Conservation (phyloP, 2,329 filamentous ascomycete species). For the Thermothelomyces thermophilus region DNA sequence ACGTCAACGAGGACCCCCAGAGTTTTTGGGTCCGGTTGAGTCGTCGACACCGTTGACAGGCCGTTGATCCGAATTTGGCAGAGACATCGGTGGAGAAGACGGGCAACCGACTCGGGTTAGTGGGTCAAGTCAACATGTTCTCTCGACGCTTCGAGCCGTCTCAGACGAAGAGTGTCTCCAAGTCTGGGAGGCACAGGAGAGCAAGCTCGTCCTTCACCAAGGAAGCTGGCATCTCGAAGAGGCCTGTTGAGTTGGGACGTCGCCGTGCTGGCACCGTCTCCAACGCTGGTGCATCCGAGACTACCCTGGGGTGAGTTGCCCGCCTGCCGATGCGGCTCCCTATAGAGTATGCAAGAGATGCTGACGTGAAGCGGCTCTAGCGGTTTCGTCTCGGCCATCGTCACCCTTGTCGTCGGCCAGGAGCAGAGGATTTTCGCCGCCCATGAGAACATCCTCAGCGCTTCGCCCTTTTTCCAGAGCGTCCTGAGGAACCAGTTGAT, state of each 20-base stretch:
- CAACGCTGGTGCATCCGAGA: constrained; percentile 31
- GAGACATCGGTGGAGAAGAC: not conserved
- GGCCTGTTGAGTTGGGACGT: constrained; percentile 44
- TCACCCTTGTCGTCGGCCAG: constrained; percentile 73
- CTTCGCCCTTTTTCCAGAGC: constrained; percentile 71
- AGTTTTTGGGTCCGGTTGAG: constrained; percentile 1
- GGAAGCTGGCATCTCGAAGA: constrained; percentile 47
- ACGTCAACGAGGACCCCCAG: not conserved
- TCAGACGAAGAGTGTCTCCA: constrained; percentile 47
- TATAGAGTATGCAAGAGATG: not conserved
- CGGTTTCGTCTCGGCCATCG: constrained; percentile 58
- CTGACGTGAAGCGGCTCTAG: constrained; percentile 31
- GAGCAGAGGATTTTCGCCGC: constrained; percentile 85
- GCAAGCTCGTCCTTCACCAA: constrained; percentile 51
- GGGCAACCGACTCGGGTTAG: not conserved
- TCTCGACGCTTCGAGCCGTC: constrained; percentile 38
- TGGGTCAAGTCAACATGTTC: constrained; percentile 38
- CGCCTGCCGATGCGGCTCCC: not conserved
- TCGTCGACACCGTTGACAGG: not conserved
- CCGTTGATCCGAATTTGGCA: constrained; percentile 2
- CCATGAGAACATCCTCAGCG: constrained; percentile 75
- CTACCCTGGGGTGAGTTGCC: constrained; percentile 39
- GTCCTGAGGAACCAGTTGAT: constrained; percentile 58
- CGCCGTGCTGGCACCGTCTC: constrained; percentile 45
- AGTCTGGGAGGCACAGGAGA: constrained; percentile 43